Conservation (phyloP, 2,329 filamentous ascomycete species). For the Aspergillus brasiliensis region DNA sequence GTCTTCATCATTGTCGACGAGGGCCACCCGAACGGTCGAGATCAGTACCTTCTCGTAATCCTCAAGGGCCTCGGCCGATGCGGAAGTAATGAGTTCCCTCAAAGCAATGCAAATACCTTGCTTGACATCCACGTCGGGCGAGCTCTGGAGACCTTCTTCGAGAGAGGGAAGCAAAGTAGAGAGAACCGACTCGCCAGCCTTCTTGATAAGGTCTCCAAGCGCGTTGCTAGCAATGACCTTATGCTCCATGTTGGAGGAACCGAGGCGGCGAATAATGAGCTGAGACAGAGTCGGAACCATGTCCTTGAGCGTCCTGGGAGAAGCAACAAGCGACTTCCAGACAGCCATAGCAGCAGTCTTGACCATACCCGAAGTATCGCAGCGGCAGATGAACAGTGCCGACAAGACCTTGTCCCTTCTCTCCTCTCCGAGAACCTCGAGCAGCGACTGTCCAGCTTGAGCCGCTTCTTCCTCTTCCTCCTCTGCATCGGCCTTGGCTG, state of each 20-base stretch:
- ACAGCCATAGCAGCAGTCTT: slow-evolving; percentile 86
- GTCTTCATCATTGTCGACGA: slow-evolving; percentile 85
- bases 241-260: slow-evolving; percentile 96
- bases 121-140: slow-evolving; percentile 87
- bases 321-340: slow-evolving; percentile 95
- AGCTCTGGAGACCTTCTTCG: slow-evolving; percentile 84
- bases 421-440: slow-evolving; percentile 92
- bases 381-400: slow-evolving; percentile 95
- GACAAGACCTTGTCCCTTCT: slow-evolving; percentile 96
- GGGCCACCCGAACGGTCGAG: slow-evolving; percentile 86
- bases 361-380: slow-evolving; percentile 90
- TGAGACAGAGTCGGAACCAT: slow-evolving; percentile 92
- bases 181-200: slow-evolving; percentile 91
- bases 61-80: slow-evolving; percentile 83
- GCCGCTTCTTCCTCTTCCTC: slow-evolving; percentile 75
- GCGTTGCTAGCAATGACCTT: slow-evolving; percentile 98
- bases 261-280: slow-evolving; percentile 88
- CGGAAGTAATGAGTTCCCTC: slow-evolving; percentile 87
- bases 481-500: slow-evolving; percentile 74
- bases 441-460: slow-evolving; percentile 88
- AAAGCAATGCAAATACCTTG: slow-evolving; percentile 97
- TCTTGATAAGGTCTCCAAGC: slow-evolving; percentile 92
- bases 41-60: slow-evolving; percentile 95
- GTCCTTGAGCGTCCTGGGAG: slow-evolving; percentile 89
- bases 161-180: slow-evolving; percentile 85